Evolutionary conservation across 2,329 filamentous ascomycete genomes (phyloP), one percentile per base, ranked within the genome.

Genomic region (Xylariaceae sp.): DNA sequence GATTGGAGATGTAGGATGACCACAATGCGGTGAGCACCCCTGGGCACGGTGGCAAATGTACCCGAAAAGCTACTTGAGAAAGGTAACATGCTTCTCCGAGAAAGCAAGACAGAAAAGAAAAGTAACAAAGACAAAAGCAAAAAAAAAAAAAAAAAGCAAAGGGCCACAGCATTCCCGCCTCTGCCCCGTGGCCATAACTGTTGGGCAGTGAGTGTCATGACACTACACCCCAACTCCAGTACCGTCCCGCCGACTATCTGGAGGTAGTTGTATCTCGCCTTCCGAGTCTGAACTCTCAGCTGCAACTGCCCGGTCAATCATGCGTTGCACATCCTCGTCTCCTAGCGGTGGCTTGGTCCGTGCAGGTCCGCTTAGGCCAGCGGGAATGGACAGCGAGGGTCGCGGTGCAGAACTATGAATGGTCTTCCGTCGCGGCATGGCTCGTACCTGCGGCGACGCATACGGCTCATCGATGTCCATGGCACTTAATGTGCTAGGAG

Each of bases 311-410:
- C 73, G 73, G 54, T 83, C 80, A 41, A 84, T 69, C 77, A 84
- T 81, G 39, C 75, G 72, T 55, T 84, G 80, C 53, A 84, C 80
- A 40, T 84, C 80, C 42, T 79, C 79, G 39, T 82, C 80, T 2
- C 72, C 72, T 40, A 83, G 60, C 3, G 70, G 66, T n/a, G 72
- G 66, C 62, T 76, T 66, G 54, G 74, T 65, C 62, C 73, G 70
- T 4, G 68, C 66, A 6, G 68, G 61, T 26, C 67, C 70, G 4
- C 74, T 73, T 5, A 83, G 68, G 0, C 78, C 79, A 4, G 73
- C 73, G 0, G 80, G 76, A 26, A 81, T 67, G 2, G 79, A 78
- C 6, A 83, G 64, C 41, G 54, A 62, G 32, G 51, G 63, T 42
- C 48, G 65, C 47, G 59, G 70, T 53, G 64, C 65, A 2, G 64